Evolutionary conservation across 2,329 filamentous ascomycete genomes (phyloP).

Genomic region (Exophiala sp.): DNA sequence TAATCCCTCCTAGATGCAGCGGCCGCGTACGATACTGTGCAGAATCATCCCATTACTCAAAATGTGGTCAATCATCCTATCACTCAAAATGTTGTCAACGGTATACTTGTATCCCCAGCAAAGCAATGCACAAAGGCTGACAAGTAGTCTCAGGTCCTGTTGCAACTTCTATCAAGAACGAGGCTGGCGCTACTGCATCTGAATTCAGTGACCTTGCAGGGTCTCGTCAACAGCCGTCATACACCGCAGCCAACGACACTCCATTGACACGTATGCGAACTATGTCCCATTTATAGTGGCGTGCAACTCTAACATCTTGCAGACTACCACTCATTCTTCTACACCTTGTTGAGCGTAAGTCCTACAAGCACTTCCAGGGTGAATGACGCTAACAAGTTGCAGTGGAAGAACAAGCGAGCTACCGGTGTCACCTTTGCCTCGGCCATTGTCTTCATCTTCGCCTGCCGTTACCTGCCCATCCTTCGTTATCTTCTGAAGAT

Average conservation of each 20-base stretch:
- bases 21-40: conserved; percentile 46
- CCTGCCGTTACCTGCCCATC: conserved; percentile 60
- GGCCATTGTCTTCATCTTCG: conserved; percentile 59
- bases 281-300: not conserved
- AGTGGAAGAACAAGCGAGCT: conserved; percentile 65
- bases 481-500: conserved; percentile 61
- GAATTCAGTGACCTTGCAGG: conserved; percentile 59
- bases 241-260: conserved; percentile 58
- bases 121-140: conserved; percentile 5
- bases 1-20: conserved; percentile 42
- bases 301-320: conserved; percentile 8
- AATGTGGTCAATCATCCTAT: conserved; percentile 32
- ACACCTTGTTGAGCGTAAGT: conserved; percentile 60
- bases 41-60: conserved; percentile 51
- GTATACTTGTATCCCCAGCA: not conserved
- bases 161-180: conserved; percentile 54
- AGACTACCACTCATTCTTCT: conserved; percentile 66
- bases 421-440: conserved; percentile 59
- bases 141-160: conserved; percentile 48
- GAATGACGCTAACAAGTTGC: conserved; percentile 23
- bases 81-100: not conserved
- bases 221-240: conserved; percentile 51
- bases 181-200: conserved; percentile 54
- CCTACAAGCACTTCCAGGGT: not conserved
- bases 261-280: conserved; percentile 55